Base-by-base conservation (phyloP, 768 basidiomycete species). In the Boletus pseudopeckii region DNA sequence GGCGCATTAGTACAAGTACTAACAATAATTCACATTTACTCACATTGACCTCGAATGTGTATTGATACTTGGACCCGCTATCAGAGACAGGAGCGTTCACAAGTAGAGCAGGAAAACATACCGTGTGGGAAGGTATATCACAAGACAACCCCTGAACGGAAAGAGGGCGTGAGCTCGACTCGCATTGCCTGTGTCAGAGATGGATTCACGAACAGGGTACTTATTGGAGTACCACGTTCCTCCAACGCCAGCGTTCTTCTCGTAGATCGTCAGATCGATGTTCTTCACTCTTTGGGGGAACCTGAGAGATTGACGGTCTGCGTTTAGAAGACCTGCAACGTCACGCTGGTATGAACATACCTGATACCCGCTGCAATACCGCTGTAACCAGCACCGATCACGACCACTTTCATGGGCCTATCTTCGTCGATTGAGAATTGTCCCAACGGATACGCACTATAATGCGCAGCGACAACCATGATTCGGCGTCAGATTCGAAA, bases 161-260 rank as follows among this genome's bases (percentile, higher is more conserved):
- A 14, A 15, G 20, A 34, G 7, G 34, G 11, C 8, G 17, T 50
- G 38, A 50, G 54, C 7, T 18, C 26, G 10, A 20, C 34, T 17
- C 20, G 7, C 8, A 40, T 20, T 20, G 7, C 6, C 7, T 15
- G 15, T 15, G 8, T 13, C 4, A 42, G 33, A 36, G 17, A 47
- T 7, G 18, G 14, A 47, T 41, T 62, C 45, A 80, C 54, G 54
- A 56, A 57, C 80, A 5, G 81, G 81, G 62, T 83, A 84, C 52
- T 65, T 74, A 53, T 83, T 84, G 9, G 70, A 67, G 58, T 72
- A 79, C 85, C 85, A 87, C 3, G 82, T 79, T 2, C 85, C 85
- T 10, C 84, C 85, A 22, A 87, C 72, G 2, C 77, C 79, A n/a
- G 73, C 68, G 47, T 78, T 75, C 52, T 81, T 80, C 51, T 87